phyloP scores from a whole-genome alignment of 2,329 filamentous ascomycete genomes.

The Fusarium beomiforme region DNA sequence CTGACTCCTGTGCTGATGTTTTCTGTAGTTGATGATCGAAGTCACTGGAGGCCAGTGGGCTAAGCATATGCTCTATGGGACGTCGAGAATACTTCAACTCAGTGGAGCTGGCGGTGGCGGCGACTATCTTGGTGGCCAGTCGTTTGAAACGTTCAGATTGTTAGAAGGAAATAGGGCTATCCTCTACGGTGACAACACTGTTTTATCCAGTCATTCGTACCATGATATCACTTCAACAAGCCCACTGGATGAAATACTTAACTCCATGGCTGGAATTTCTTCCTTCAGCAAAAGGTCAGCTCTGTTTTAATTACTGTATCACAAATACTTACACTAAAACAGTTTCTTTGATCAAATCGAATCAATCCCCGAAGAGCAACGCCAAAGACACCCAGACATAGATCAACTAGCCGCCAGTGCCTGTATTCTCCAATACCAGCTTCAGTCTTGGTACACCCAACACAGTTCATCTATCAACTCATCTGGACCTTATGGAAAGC shows the following conservation, averaged over 20 bases:
- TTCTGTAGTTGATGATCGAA: constrained; percentile 39
- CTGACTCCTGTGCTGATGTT: neutral
- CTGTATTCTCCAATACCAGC: neutral
- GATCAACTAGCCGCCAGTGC: constrained; percentile 14
- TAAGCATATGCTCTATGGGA: constrained; percentile 44
- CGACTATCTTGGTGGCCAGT: constrained; percentile 1
- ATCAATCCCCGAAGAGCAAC: neutral
- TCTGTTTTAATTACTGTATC: too few relatives aligned
- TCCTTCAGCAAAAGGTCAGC: constrained; percentile 35
- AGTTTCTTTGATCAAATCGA: constrained; percentile 39
- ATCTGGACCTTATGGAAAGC: neutral
- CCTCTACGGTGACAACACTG: constrained; percentile 37
- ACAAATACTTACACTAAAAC: neutral
- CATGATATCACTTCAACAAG: fast-evolving
- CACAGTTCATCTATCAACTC: fast-evolving
- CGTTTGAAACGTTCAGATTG: constrained; percentile 35
- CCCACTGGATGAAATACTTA: neutral
- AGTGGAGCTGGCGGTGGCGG: neutral
- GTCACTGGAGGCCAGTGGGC: constrained; percentile 39
- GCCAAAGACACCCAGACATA: neutral
- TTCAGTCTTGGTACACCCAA: neutral
- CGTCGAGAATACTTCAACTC: constrained; percentile 34
- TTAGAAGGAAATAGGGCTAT: constrained; percentile 41
- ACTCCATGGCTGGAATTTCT: constrained; percentile 24
- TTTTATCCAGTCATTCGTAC: constrained; percentile 6